Conservation (phyloP, 345 rosid species). For the Citrus australasica region DNA sequence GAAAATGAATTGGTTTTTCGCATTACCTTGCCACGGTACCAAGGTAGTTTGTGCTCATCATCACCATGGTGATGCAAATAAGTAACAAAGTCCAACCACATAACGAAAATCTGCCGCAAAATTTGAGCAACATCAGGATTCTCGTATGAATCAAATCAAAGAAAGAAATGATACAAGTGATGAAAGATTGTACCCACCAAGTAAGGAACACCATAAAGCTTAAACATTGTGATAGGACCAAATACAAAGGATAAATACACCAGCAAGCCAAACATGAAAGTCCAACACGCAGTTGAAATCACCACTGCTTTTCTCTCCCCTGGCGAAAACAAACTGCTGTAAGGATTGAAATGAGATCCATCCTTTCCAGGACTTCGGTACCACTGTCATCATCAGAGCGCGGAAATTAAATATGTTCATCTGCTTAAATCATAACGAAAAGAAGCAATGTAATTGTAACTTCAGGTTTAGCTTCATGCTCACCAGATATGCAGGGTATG, state of each 20-base stretch:
- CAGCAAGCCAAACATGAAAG: slow-evolving; percentile 47
- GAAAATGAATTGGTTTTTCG: background rate
- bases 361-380: slow-evolving; percentile 89
- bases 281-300: slow-evolving; percentile 75
- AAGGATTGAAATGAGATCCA: slow-evolving; percentile 90
- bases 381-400: slow-evolving; percentile 43
- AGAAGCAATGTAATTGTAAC: slow-evolving; percentile 1
- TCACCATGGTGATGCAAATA: slow-evolving; percentile 90
- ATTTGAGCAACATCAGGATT: background rate
- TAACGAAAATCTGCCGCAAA: slow-evolving; percentile 53
- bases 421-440: background rate
- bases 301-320: slow-evolving; percentile 63
- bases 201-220: slow-evolving; percentile 76
- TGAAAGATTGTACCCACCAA: slow-evolving; percentile 27
- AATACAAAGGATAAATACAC: slow-evolving; percentile 29
- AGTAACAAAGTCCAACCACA: slow-evolving; percentile 85
- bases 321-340: slow-evolving; percentile 60
- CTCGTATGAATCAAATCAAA: background rate
- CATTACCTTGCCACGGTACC: slow-evolving; percentile 91
- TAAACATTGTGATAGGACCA: slow-evolving; percentile 48
- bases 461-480: slow-evolving; percentile 6
- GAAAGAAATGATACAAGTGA: background rate
- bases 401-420: background rate
- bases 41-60: slow-evolving; percentile 69
- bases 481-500: slow-evolving; percentile 71